Conservation (phyloP, 371 early-diverging fungal species). For the Circinella minor region DNA sequence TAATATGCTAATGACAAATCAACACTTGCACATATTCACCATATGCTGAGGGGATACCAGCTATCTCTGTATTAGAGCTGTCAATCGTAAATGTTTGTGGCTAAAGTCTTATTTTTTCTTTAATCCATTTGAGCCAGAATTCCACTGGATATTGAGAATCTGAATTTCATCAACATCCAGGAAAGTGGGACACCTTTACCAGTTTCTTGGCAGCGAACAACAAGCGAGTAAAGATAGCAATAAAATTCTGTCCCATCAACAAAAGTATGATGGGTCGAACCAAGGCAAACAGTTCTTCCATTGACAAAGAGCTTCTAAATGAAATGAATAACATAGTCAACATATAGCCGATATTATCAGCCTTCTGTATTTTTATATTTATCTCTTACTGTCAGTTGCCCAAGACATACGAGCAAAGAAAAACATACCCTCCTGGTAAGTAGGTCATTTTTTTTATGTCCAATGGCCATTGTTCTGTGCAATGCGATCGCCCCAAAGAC, state of each 20-base stretch:
- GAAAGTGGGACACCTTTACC: conserved; percentile 15
- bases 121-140: conserved; percentile 12
- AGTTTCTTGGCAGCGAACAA: conserved; percentile 2
- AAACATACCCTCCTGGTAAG: conserved; percentile 13
- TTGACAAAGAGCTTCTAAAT: not conserved
- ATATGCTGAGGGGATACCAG: conserved; percentile 1
- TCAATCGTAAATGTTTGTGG: conserved; percentile 11
- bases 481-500: not conserved
- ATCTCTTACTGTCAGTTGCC: conserved; percentile 12
- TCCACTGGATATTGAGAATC: conserved; percentile 1
- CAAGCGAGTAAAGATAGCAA: conserved; percentile 5
- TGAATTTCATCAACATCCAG: conserved; percentile 16
- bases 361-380: not conserved
- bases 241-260: not conserved
- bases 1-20: conserved; percentile 17
- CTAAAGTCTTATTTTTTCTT: not conserved
- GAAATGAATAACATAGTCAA: not conserved
- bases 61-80: conserved; percentile 14
- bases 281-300: conserved; percentile 5
- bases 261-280: conserved; percentile 5
- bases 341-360: not conserved
- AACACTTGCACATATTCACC: not conserved
- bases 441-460: not conserved
- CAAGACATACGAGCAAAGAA: conserved; percentile 4
- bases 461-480: not conserved